Conservation (phyloP, 768 basidiomycete species). For the Tulasnella sp. region DNA sequence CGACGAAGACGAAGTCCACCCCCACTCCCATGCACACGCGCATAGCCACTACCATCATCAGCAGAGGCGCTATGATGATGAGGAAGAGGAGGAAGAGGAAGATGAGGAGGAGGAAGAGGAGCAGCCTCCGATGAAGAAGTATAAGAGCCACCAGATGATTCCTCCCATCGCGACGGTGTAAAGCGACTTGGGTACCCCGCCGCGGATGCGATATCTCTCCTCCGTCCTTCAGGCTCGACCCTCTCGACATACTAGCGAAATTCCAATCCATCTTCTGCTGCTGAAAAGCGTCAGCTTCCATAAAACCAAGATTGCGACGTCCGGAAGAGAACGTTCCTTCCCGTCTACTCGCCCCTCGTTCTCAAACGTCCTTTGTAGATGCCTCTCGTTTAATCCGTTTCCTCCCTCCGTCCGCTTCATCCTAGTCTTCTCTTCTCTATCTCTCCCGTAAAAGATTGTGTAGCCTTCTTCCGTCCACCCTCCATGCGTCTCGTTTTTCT, state of each 20-base stretch:
- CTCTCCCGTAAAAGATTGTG: not conserved
- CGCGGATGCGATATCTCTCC: not conserved
- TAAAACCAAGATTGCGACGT: too few relatives aligned
- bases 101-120: conserved; percentile 8
- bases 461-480: not conserved
- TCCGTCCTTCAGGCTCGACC: not conserved
- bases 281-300: too few relatives aligned
- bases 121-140: conserved; percentile 16
- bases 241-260: not conserved
- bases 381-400: too few relatives aligned
- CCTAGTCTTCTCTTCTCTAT: not conserved
- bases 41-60: not conserved
- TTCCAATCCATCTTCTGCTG: too few relatives aligned
- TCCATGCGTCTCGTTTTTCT: not conserved
- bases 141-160: conserved; percentile 8
- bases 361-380: too few relatives aligned
- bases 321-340: too few relatives aligned
- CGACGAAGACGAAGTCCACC: conserved; percentile 9
- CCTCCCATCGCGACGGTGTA: not conserved
- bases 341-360: too few relatives aligned
- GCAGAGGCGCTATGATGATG: not conserved
- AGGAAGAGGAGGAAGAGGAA: conserved; percentile 12
- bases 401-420: too few relatives aligned
- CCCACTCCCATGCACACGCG: conserved; percentile 1
- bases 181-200: not conserved